Base-by-base conservation (phyloP, 192 early-diverging fungal species). In the Dispira parvispora region DNA sequence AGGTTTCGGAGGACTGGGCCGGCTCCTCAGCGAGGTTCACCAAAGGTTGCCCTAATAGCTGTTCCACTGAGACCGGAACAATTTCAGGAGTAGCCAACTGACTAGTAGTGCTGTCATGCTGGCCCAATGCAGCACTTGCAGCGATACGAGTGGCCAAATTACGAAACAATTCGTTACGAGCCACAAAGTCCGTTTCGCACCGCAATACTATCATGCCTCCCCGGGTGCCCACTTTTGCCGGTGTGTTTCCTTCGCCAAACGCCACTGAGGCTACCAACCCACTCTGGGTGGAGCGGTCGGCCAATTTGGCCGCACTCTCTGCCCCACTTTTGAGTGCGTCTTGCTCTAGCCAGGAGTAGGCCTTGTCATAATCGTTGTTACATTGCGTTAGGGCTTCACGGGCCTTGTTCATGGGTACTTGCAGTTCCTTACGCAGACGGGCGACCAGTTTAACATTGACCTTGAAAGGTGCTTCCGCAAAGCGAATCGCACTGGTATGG, bases 111-210 rank as follows among this genome's bases (percentile, higher is more conserved):
- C 18, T 20, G 2, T 10, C 18, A 21, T 50, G 2, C 18, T 50
- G 18, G 47, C 18, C 23, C 18, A 77, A 63, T 11, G 80, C 63
- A 16, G 81, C 76, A 3, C 82, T 82, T 0, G 79, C 68, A 3
- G 76, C 80, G 61, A 84, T 74, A 57, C 74, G 78, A 18, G 70
- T 68, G 18, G 84, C 88, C 45, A 93, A 77, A 38, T 82, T 73
- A 42, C 83, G 79, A 77, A 96, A 96, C 52, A 84, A 68, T 27
- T 69, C 70, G 66, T 86, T 89, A 62, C 88, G 80, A 9, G 90
- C 88, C 8, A 98, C 95, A 81, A 98, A 98, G 69, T 98, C 95
- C 0, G 95, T 94, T 71, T 98, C 95, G 63, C 88, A 91, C 71
- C 67, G 69, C 53, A 88, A 82, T 76, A 89, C 86, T 27, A 87